Conservation (phyloP, 345 rosid genomes). For the Salix dunnii region DNA sequence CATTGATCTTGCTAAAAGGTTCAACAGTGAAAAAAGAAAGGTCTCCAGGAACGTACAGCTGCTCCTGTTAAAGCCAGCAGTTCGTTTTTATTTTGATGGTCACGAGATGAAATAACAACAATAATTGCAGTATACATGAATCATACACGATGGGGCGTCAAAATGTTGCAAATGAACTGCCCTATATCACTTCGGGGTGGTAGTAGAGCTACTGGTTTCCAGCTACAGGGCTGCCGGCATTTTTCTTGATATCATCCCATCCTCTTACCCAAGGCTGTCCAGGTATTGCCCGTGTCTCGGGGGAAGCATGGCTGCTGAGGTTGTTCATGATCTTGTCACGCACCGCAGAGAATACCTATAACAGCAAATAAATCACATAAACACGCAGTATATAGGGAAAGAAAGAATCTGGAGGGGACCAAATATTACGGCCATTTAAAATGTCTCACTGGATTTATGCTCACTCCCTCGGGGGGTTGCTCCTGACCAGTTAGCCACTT, state of each 20-base stretch:
- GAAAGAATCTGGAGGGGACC: background rate
- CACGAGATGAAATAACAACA: background rate
- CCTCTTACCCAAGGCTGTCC: conserved; percentile 78
- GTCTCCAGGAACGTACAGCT: background rate
- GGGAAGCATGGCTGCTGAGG: conserved; percentile 51
- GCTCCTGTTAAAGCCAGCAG: background rate
- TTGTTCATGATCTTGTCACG: conserved; percentile 62
- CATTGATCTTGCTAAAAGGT: background rate
- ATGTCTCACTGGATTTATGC: conserved; percentile 58
- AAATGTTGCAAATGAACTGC: background rate
- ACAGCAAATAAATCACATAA: conserved; percentile 7
- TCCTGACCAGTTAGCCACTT: conserved; percentile 88
- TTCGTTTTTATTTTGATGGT: background rate
- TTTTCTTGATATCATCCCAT: conserved; percentile 72
- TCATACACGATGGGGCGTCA: background rate
- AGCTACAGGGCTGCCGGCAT: conserved; percentile 38
- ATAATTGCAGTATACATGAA: background rate
- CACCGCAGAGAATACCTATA: conserved; percentile 66
- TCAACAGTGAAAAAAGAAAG: background rate
- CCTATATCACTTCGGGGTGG: background rate
- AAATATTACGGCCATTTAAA: background rate
- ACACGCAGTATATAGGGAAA: background rate
- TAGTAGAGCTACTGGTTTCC: conserved; percentile 50
- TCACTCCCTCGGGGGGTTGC: conserved; percentile 78
- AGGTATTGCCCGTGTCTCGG: conserved; percentile 51